Conservation (phyloP, 768 basidiomycete genomes). For the Pleurotus tuber-regium region DNA sequence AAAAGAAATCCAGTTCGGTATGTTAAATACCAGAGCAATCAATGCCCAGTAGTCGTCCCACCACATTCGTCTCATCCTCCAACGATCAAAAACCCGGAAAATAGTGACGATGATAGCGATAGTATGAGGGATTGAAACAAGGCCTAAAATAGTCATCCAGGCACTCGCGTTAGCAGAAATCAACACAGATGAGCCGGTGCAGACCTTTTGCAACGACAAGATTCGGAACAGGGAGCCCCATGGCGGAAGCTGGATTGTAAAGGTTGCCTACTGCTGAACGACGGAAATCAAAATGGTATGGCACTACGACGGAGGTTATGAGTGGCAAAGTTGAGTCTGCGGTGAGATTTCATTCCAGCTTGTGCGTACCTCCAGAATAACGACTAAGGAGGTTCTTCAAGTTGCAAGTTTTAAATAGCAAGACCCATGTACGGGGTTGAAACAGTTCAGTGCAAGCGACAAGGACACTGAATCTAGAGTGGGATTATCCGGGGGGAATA, state of each 20-base stretch:
- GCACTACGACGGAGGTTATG: too few relatives aligned
- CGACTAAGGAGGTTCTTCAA: too few relatives aligned
- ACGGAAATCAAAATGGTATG: background rate
- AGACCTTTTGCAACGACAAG: background rate
- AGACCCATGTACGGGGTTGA: too few relatives aligned
- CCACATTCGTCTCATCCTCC: constrained; percentile 17
- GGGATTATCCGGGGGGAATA: too few relatives aligned
- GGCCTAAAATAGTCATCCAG: too few relatives aligned
- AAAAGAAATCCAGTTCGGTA: constrained; percentile 9
- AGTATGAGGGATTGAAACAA: constrained; percentile 1
- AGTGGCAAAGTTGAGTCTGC: too few relatives aligned
- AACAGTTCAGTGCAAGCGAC: too few relatives aligned
- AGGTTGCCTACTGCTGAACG: background rate
- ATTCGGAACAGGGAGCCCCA: background rate
- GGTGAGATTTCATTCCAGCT: too few relatives aligned
- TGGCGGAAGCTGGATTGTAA: background rate
- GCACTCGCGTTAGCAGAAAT: too few relatives aligned
- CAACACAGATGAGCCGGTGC: background rate
- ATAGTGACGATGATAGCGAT: constrained; percentile 15
- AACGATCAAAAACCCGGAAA: constrained; percentile 18
- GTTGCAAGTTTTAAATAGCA: too few relatives aligned
- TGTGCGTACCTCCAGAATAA: too few relatives aligned
- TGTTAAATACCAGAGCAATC: constrained; percentile 14
- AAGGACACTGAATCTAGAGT: too few relatives aligned
- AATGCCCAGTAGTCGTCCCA: constrained; percentile 19